Conservation (phyloP, 768 basidiomycete species). For the Amanita rubescens region DNA sequence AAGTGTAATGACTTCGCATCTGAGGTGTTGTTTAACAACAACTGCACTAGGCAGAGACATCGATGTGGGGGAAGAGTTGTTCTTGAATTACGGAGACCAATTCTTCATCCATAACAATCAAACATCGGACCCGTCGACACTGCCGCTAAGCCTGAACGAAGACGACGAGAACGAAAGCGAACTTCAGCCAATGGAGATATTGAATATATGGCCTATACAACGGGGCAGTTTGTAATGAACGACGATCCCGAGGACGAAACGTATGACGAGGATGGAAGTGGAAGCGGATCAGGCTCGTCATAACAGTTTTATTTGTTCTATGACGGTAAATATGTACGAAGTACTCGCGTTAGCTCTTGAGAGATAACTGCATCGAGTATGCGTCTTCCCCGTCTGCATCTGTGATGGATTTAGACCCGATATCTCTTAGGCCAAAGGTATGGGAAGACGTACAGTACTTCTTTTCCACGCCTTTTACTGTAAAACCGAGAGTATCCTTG, state of each 20-base stretch:
- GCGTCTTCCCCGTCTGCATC: slow-evolving; percentile 96
- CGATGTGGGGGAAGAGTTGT: slow-evolving; percentile 10
- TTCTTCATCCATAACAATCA: slow-evolving; percentile 4
- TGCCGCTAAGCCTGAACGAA: background rate
- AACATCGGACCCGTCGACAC: background rate
- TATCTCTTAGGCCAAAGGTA: background rate
- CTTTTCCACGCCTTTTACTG: slow-evolving; percentile 81
- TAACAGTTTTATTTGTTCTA: background rate
- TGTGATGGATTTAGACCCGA: slow-evolving; percentile 20
- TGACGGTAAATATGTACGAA: too few relatives aligned
- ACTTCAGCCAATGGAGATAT: too few relatives aligned
- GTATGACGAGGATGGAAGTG: background rate
- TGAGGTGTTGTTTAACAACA: slow-evolving; percentile 1
- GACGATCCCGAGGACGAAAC: background rate
- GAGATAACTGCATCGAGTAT: slow-evolving; percentile 76
- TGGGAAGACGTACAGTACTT: slow-evolving; percentile 69
- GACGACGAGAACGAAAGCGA: too few relatives aligned
- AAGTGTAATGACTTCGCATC: slow-evolving; percentile 14
- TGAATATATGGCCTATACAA: too few relatives aligned
- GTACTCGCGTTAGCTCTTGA: slow-evolving; percentile 29
- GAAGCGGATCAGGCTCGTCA: background rate
- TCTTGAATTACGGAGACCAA: slow-evolving; percentile 13
- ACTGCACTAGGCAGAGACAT: slow-evolving; percentile 8
- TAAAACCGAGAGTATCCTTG: slow-evolving; percentile 86
- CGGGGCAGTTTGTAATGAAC: too few relatives aligned